These are phyloP conservation scores for Xerocomus spinulosus DNA, from an alignment of 768 basidiomycete genomes.

Conservation along the genomic window DNA sequence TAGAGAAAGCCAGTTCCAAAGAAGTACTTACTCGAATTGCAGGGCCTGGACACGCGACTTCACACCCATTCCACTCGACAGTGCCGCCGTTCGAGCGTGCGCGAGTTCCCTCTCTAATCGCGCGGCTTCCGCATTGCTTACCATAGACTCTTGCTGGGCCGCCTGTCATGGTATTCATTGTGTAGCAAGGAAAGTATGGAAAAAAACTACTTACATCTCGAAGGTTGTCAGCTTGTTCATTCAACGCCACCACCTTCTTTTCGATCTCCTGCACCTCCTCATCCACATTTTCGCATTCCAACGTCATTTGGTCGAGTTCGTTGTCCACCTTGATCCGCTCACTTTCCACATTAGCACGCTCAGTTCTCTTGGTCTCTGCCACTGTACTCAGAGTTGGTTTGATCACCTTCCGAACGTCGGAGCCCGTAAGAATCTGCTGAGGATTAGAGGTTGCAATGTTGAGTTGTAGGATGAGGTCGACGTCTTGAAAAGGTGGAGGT, in stretches of 20 bases:
- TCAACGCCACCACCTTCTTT: conserved; percentile 64
- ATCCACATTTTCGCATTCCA: conserved; percentile 77
- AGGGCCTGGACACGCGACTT: conserved; percentile 72
- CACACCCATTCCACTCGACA: conserved; percentile 78
- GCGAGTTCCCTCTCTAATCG: conserved; percentile 69
- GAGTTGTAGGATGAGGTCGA: conserved; percentile 77
- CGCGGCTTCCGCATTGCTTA: conserved; percentile 60
- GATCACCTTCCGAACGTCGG: conserved; percentile 66
- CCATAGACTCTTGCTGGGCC: conserved; percentile 68
- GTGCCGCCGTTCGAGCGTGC: conserved; percentile 68
- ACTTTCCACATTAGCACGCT: conserved; percentile 67
- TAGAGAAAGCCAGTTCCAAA: neutral
- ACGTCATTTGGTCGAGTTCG: conserved; percentile 70
- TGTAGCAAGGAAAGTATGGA: neutral
- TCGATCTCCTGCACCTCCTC: conserved; percentile 72
- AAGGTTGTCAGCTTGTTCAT: conserved; percentile 74
- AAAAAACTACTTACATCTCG: conserved; percentile 58
- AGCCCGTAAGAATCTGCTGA: conserved; percentile 60
- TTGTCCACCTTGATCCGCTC: conserved; percentile 79
- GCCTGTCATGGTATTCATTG: conserved; percentile 41
- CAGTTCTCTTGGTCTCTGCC: conserved; percentile 66
- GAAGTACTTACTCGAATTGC: conserved; percentile 61
- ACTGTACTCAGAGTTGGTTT: conserved; percentile 72
- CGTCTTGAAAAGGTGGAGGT: conserved; percentile 60
- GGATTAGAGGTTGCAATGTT: conserved; percentile 73